Evolutionary conservation across 495 filamentous ascomycete genomes (phyloP), one percentile per base, ranked within the genome.

Genomic region (Patellaria atrata): DNA sequence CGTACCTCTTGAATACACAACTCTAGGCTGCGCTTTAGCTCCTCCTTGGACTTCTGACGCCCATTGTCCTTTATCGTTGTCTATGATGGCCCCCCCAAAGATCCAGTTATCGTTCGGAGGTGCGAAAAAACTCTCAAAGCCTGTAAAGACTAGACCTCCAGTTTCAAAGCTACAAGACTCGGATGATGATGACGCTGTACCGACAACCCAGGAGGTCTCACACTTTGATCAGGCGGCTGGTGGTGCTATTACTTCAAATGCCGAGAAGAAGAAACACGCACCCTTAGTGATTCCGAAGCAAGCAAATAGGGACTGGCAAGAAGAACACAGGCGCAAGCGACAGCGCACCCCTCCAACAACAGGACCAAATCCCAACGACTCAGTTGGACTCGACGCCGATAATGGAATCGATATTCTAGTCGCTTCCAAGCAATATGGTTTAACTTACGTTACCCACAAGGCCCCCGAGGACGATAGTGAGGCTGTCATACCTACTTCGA

Each of bases 281-380:
- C 26, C 38, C 5, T 21, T 18, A 6, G 26, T 50, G 27, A 50
- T 50, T 6, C 22, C 27, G 11, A 7, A 14, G n/a, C 33, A 31
- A 12, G 28, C 46, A 17, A 50, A 50, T 20, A 34, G 35, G 5
- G 32, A 45, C 22, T 45, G 45, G 45, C 6, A 37, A n/a, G 33
- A 30, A 15, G 36, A 36, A 15, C 24, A 30, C 1, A 11, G 18
- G 32, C 13, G 21, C 24, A 38, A 38, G 29, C 5, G 31, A 23
- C 32, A 34, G 18, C 32, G 32, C 32, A 22, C 14, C 17, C 15
- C 11, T 10, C 30, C 22, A 18, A 16, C 7, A 5, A 20, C 12
- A 13, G 25, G 15, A 21, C 24, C 22, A 14, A 23, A 19, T 14
- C 10, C 29, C 14, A 11, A n/a, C 14, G 14, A n/a, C 6, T 18